These are phyloP conservation scores for Monilinia vaccinii-corymbosi DNA, from an alignment of 2,329 filamentous ascomycete species.

Conservation along the genomic window DNA sequence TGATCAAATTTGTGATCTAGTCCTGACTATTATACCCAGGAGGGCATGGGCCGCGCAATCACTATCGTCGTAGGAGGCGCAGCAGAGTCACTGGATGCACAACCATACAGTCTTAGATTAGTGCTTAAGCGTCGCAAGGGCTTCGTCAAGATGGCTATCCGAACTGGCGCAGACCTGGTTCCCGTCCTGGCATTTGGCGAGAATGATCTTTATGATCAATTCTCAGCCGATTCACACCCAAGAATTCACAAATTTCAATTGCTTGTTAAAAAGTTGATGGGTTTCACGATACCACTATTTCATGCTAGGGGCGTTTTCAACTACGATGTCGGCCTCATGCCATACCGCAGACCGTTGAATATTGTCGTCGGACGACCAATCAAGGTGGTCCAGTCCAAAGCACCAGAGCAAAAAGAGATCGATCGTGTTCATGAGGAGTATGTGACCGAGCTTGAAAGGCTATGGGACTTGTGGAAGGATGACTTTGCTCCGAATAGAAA, in stretches of 20 bases:
- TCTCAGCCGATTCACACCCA: conserved; percentile 68
- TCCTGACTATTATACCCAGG: conserved; percentile 29
- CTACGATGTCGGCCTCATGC: conserved; percentile 94
- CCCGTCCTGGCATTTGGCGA: conserved; percentile 90
- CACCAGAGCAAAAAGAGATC: conserved; percentile 66
- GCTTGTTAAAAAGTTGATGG: conserved; percentile 73
- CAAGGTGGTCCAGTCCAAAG: conserved; percentile 49
- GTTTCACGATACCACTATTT: conserved; percentile 86
- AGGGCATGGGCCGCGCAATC: conserved; percentile 90
- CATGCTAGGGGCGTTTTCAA: conserved; percentile 92
- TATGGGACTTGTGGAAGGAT: conserved; percentile 75
- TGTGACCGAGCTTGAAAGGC: conserved; percentile 59
- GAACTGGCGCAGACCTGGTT: conserved; percentile 87
- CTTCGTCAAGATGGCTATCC: conserved; percentile 87
- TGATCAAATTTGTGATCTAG: background rate
- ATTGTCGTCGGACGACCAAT: conserved; percentile 84
- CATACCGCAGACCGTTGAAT: conserved; percentile 79
- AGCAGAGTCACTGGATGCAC: conserved; percentile 81
- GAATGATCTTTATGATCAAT: conserved; percentile 91
- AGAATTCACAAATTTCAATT: conserved; percentile 74
- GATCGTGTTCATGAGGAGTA: conserved; percentile 74
- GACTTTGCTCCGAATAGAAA: conserved; percentile 55
- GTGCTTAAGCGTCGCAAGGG: conserved; percentile 80
- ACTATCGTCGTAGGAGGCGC: conserved; percentile 94
- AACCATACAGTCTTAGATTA: conserved; percentile 66